Evolutionary conservation across 352 stramenopile genomes (phyloP).

Genomic region (Phytophthora citrophthora): DNA sequence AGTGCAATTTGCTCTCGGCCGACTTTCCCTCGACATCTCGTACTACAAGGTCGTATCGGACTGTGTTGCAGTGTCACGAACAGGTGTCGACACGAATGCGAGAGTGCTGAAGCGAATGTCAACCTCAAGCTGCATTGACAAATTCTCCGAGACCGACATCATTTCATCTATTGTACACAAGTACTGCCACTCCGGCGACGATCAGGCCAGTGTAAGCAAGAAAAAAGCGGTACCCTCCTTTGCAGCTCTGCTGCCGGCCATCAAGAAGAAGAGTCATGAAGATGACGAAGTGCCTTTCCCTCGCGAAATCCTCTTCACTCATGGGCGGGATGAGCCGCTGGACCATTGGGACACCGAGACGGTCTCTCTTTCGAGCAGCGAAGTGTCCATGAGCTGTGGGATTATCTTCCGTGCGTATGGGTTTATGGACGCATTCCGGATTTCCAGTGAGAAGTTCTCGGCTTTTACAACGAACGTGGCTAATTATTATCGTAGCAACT

Average conservation of each 20-base stretch:
- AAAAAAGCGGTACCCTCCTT: slow-evolving; percentile 26
- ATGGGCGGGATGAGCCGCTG: slow-evolving; percentile 47
- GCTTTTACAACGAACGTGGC: slow-evolving; percentile 60
- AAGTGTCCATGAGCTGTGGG: slow-evolving; percentile 51
- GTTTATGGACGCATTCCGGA: slow-evolving; percentile 61
- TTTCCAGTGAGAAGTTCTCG: slow-evolving; percentile 61
- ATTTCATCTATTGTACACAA: slow-evolving; percentile 72
- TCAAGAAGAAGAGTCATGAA: slow-evolving; percentile 56
- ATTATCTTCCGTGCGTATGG: slow-evolving; percentile 58
- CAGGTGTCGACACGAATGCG: background rate
- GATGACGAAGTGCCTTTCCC: slow-evolving; percentile 65
- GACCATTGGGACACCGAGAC: slow-evolving; percentile 67
- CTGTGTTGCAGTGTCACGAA: slow-evolving; percentile 36
- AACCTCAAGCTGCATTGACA: slow-evolving; percentile 29
- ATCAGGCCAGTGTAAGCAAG: slow-evolving; percentile 10
- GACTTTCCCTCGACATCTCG: slow-evolving; percentile 75
- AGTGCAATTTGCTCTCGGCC: slow-evolving; percentile 70
- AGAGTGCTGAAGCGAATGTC: slow-evolving; percentile 27
- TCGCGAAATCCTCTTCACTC: slow-evolving; percentile 57
- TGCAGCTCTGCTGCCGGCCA: slow-evolving; percentile 26
- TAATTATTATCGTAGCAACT: slow-evolving; percentile 76
- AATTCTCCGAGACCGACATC: slow-evolving; percentile 59
- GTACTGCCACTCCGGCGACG: slow-evolving; percentile 41
- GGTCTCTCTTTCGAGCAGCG: slow-evolving; percentile 36
- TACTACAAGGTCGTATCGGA: slow-evolving; percentile 80